Evolutionary conservation across 192 early-diverging fungal species (phyloP).

Genomic region (Dissophora ornata): DNA sequence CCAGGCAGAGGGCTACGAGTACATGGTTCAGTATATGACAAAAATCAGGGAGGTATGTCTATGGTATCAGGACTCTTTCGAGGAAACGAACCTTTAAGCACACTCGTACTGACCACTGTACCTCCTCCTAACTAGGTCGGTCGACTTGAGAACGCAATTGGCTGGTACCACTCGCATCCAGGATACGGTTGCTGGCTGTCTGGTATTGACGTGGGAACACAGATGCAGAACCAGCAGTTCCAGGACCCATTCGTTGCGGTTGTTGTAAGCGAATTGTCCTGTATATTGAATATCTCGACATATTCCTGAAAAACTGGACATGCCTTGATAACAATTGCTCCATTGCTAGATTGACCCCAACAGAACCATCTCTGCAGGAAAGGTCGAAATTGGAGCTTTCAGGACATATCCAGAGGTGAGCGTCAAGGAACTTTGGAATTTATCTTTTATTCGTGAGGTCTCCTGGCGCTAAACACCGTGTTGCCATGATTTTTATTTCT

Average conservation of each 20-base stretch:
- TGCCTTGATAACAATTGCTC: background rate
- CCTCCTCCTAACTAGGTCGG: slow-evolving; percentile 68
- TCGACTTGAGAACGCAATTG: slow-evolving; percentile 90
- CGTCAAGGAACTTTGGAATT: too few relatives aligned
- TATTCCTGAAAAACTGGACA: too few relatives aligned
- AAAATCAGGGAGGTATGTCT: slow-evolving; percentile 77
- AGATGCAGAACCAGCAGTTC: slow-evolving; percentile 94
- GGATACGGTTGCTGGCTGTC: slow-evolving; percentile 99
- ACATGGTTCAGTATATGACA: slow-evolving; percentile 95
- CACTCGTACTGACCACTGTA: background rate
- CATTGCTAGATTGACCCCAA: slow-evolving; percentile 90
- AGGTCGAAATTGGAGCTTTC: slow-evolving; percentile 98
- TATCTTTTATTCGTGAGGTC: too few relatives aligned
- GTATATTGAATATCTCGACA: too few relatives aligned
- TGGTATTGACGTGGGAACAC: slow-evolving; percentile 97
- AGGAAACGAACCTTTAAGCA: too few relatives aligned
- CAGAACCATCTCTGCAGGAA: slow-evolving; percentile 95
- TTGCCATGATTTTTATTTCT: background rate
- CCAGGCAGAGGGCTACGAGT: slow-evolving; percentile 92
- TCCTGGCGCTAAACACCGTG: too few relatives aligned
- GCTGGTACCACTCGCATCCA: slow-evolving; percentile 99
- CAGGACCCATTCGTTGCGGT: slow-evolving; percentile 96
- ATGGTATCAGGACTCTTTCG: background rate
- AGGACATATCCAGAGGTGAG: slow-evolving; percentile 94
- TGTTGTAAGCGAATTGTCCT: slow-evolving; percentile 72